Percentiles rank a stretch among this genome's conserved stretches.
phyloP scores from a whole-genome alignment of 2,329 filamentous ascomycete genomes.

The Xylariaceae sp. region DNA sequence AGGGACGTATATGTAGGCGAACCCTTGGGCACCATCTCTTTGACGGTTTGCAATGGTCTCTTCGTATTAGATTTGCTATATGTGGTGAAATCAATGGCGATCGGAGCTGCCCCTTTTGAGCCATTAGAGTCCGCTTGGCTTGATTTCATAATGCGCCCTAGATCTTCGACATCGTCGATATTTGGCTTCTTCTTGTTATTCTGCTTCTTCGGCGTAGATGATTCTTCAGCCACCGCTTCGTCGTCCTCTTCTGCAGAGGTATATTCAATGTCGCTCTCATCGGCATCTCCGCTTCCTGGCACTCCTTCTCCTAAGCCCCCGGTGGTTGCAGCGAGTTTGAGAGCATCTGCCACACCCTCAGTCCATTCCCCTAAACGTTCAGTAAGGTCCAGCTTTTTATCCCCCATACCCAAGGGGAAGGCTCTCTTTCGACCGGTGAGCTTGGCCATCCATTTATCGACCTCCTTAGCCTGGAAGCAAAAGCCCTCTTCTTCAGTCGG shows the following conservation, averaged over 20 bases:
- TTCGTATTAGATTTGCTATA: constrained; percentile 62
- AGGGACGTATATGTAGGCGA: constrained; percentile 89
- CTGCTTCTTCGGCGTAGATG: constrained; percentile 49
- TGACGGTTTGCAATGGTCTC: constrained; percentile 57
- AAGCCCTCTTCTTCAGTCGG: constrained; percentile 89
- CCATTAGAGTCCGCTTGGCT: constrained; percentile 47
- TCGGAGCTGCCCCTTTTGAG: constrained; percentile 49
- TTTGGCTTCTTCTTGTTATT: constrained; percentile 51
- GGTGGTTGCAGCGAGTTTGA: constrained; percentile 68
- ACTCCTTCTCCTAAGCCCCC: constrained; percentile 70
- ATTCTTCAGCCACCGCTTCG: constrained; percentile 58
- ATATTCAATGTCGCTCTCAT: constrained; percentile 84
- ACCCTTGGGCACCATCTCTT: constrained; percentile 93
- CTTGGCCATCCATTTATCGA: constrained; percentile 98
- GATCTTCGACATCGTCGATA: constrained; percentile 84
- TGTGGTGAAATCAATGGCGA: constrained; percentile 88
- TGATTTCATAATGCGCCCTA: constrained; percentile 69
- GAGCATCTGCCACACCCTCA: constrained; percentile 72
- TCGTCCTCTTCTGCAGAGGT: constrained; percentile 61
- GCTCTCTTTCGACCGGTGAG: constrained; percentile 85
- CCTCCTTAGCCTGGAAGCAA: constrained; percentile 87
- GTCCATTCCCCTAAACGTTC: constrained; percentile 78
- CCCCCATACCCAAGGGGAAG: constrained; percentile 87
- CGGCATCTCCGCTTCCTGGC: constrained; percentile 79
- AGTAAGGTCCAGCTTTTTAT: constrained; percentile 77